Percentiles rank a stretch among this genome's conserved stretches.
Conservation (phyloP, 164 flowering plant genomes). For the Umbellularia californica region DNA sequence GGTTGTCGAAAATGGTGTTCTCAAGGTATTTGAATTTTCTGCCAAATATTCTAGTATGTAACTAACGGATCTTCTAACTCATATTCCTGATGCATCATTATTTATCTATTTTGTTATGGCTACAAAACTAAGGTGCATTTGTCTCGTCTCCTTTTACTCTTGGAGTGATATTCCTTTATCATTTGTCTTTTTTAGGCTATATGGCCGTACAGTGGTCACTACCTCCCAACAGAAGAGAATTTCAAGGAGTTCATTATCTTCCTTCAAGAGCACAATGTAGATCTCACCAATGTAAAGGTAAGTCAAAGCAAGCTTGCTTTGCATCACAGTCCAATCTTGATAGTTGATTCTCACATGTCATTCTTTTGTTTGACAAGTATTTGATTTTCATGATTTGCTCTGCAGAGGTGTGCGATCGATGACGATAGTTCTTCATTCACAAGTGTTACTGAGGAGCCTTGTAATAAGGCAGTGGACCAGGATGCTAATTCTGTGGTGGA, state of each 20-base stretch:
- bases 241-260: constrained; percentile 58
- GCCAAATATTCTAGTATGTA: not conserved
- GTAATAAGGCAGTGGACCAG: constrained; percentile 7
- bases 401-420: constrained; percentile 61
- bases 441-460: constrained; percentile 10
- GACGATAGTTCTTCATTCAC: constrained; percentile 36
- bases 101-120: not conserved
- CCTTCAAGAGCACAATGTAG: constrained; percentile 56
- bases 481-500: not conserved
- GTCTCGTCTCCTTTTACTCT: not conserved
- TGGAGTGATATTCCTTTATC: not conserved
- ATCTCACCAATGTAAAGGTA: constrained; percentile 69
- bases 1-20: constrained; percentile 55
- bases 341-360: not conserved
- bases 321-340: not conserved
- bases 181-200: constrained; percentile 41
- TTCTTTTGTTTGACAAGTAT: too few species aligned
- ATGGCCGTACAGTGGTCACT: constrained; percentile 87
- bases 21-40: constrained; percentile 34
- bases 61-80: too few species aligned
- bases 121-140: not conserved
- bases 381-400: constrained; percentile 12
- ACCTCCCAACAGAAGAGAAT: constrained; percentile 74
- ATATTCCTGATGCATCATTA: too few species aligned
- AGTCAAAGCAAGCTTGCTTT: not conserved